Evolutionary conservation across 345 rosid genomes (phyloP).

Genomic region (Moricandia arvensis): DNA sequence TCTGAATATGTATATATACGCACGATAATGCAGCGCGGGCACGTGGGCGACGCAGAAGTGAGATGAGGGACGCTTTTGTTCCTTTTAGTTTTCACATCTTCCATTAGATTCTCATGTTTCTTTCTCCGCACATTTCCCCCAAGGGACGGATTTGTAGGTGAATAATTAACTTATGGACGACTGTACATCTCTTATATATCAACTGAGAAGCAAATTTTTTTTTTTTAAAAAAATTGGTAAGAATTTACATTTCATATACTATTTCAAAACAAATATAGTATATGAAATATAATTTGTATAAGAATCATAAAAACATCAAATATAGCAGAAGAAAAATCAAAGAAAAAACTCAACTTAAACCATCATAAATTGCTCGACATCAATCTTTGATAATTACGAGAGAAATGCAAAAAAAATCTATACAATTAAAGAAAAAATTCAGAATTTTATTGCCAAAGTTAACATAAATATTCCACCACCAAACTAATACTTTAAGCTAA

Average conservation of each 20-base stretch:
- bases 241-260: neutral
- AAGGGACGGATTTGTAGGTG: neutral
- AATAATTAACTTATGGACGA: neutral
- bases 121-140: neutral
- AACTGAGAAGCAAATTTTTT: neutral
- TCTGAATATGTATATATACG: conserved; percentile 32
- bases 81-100: conserved; percentile 19
- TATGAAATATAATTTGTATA: neutral
- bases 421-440: neutral
- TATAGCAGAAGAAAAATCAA: neutral
- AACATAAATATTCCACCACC: neutral
- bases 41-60: conserved; percentile 32
- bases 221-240: too few species aligned
- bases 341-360: neutral
- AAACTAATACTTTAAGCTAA: neutral
- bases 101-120: neutral
- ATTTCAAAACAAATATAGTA: neutral
- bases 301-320: neutral
- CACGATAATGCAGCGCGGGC: conserved; percentile 29
- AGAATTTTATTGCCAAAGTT: neutral
- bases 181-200: neutral
- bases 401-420: neutral
- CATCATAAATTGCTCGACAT: neutral
- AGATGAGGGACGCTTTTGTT: conserved; percentile 27
- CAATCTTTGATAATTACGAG: neutral